Evolutionary conservation across 768 basidiomycete genomes (phyloP).

Genomic region (Grammothele lineata): DNA sequence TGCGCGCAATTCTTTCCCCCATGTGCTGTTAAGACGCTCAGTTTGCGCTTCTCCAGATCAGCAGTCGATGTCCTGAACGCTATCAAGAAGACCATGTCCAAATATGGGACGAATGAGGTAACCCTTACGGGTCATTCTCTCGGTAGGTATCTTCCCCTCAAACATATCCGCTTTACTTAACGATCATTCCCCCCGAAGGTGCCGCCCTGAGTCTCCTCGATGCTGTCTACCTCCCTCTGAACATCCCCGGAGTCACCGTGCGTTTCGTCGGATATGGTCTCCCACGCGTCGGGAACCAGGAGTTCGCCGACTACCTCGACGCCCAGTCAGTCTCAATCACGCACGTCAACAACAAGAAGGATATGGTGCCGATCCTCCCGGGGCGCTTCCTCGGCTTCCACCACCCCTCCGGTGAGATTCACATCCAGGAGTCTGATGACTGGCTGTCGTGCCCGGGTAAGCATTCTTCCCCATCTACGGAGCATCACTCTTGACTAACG

Average conservation of each 20-base stretch:
- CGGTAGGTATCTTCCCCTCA: constrained; percentile 9
- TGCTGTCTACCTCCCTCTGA: constrained; percentile 48
- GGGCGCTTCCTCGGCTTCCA: constrained; percentile 40
- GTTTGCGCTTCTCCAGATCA: constrained; percentile 25
- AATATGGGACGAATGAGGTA: constrained; percentile 32
- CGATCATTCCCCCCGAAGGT: constrained; percentile 25
- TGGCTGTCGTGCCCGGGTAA: constrained; percentile 49
- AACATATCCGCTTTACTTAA: not conserved
- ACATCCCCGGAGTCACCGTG: constrained; percentile 32
- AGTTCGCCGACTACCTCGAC: constrained; percentile 55
- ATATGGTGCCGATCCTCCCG: constrained; percentile 32
- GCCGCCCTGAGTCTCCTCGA: constrained; percentile 51
- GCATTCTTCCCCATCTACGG: not conserved
- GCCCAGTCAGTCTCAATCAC: constrained; percentile 35
- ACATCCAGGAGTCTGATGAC: constrained; percentile 37
- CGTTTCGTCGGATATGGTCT: constrained; percentile 26
- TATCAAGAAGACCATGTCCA: constrained; percentile 36
- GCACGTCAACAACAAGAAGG: constrained; percentile 50
- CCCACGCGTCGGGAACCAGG: constrained; percentile 48
- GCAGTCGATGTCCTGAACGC: constrained; percentile 40
- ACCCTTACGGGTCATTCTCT: constrained; percentile 44
- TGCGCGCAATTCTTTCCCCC: constrained; percentile 24
- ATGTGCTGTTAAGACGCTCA: not conserved
- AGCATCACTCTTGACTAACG: too few relatives aligned
- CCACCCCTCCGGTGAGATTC: constrained; percentile 39